Evolutionary conservation across 2,329 filamentous ascomycete species (phyloP).

Genomic region (Sordariomycetes sp.): DNA sequence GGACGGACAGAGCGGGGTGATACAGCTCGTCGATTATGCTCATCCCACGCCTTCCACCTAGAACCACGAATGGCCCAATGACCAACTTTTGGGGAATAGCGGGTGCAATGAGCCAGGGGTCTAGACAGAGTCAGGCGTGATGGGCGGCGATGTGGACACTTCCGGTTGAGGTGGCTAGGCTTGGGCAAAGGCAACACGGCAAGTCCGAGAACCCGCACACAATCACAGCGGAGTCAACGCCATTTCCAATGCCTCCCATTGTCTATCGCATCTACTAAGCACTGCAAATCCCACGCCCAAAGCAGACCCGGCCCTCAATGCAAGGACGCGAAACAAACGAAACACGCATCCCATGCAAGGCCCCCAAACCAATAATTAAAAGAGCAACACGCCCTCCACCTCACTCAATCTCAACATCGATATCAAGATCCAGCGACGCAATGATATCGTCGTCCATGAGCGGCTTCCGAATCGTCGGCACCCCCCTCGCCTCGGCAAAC

Average conservation of each 20-base stretch:
- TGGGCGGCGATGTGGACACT: neutral
- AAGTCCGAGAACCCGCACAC: neutral
- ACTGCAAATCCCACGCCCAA: neutral
- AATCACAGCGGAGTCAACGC: neutral
- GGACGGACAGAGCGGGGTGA: no score
- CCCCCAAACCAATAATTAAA: neutral
- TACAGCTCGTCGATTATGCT: no score
- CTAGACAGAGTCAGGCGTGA: no score
- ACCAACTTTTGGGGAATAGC: no score
- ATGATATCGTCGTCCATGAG: slow-evolving; percentile 90
- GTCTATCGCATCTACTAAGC: neutral
- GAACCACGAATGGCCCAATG: no score
- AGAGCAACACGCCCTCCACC: neutral
- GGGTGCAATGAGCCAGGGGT: no score
- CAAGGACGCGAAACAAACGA: no score
- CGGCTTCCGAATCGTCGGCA: slow-evolving; percentile 61
- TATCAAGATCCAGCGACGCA: slow-evolving; percentile 74
- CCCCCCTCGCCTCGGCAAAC: slow-evolving; percentile 41
- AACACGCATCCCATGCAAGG: neutral
- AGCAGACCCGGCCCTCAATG: neutral
- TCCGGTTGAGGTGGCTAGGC: neutral
- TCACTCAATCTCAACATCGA: slow-evolving; percentile 71
- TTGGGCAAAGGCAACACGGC: neutral
- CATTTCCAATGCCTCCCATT: neutral
- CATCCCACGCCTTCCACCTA: no score